A percentile compares a stretch with the other conserved stretches of the same genome.
Conservation (phyloP, 2,329 filamentous ascomycete genomes). For the Byssoonygena ceratinophila region DNA sequence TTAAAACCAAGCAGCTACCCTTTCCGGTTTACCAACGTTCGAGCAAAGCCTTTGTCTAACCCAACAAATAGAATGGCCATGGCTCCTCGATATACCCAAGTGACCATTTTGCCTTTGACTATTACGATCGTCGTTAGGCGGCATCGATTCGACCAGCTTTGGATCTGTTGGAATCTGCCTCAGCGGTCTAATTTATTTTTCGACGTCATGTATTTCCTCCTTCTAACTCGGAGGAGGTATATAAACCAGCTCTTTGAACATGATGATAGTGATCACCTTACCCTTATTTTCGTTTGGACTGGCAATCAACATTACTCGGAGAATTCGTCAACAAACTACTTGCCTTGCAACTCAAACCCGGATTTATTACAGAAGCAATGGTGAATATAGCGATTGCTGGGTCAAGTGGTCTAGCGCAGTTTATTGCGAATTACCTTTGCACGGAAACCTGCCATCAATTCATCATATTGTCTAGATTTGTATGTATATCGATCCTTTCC, state of each 20-base stretch:
- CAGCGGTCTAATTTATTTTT: neutral
- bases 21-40: neutral
- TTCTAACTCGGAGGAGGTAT: neutral
- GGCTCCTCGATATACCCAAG: neutral
- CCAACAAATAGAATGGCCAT: neutral
- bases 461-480: constrained; percentile 57
- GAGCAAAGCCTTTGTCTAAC: neutral
- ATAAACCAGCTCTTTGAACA: neutral
- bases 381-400: constrained; percentile 55
- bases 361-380: constrained; percentile 25
- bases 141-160: neutral
- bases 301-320: no score
- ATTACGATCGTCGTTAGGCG: neutral
- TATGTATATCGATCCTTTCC: constrained; percentile 29
- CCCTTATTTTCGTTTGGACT: neutral
- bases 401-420: constrained; percentile 48
- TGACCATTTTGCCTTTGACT: neutral
- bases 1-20: neutral
- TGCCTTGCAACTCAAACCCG: neutral
- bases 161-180: neutral
- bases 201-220: neutral
- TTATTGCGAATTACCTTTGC: constrained; percentile 50
- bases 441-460: constrained; percentile 55
- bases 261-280: neutral
- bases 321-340: no score